Percentiles rank a stretch among this genome's conserved stretches.
Evolutionary conservation across 495 filamentous ascomycete genomes (phyloP).

Genomic region (Penicillium lividum): DNA sequence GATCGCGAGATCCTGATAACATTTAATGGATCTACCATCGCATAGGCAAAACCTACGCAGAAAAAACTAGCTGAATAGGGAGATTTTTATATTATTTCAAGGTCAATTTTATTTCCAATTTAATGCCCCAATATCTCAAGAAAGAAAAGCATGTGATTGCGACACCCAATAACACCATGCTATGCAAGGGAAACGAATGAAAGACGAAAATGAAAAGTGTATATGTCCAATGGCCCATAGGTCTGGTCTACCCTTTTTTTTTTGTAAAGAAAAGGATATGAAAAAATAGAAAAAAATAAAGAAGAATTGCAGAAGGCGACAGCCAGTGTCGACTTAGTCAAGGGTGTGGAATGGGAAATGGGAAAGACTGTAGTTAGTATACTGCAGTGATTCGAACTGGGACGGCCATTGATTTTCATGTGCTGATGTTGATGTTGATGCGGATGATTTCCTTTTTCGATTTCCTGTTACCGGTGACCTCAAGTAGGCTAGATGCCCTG

Average conservation of each 20-base stretch:
- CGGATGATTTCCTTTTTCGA: not conserved
- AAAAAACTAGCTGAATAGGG: too few species aligned
- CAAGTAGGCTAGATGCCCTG: not conserved
- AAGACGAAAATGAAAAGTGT: slow-evolving; percentile 7
- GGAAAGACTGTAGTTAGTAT: not conserved
- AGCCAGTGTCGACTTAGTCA: not conserved
- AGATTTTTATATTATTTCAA: too few species aligned
- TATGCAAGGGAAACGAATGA: slow-evolving; percentile 1
- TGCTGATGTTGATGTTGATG: too few species aligned
- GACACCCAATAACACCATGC: slow-evolving; percentile 1
- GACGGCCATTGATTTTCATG: not conserved
- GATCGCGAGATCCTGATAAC: too few species aligned
- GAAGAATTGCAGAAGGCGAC: not conserved
- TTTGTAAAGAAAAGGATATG: slow-evolving; percentile 3
- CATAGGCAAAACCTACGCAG: too few species aligned
- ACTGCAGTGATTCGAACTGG: not conserved
- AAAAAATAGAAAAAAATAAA: not conserved
- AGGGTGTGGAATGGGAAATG: not conserved
- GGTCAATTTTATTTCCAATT: not conserved
- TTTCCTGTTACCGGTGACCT: slow-evolving; percentile 1
- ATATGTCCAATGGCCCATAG: slow-evolving; percentile 17
- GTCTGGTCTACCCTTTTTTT: slow-evolving; percentile 13
- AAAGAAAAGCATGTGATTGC: not conserved
- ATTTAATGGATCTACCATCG: too few species aligned
- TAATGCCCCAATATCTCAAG: not conserved